Base-by-base conservation (phyloP, 129 eudicot species). In the Oenanthe sinensis region DNA sequence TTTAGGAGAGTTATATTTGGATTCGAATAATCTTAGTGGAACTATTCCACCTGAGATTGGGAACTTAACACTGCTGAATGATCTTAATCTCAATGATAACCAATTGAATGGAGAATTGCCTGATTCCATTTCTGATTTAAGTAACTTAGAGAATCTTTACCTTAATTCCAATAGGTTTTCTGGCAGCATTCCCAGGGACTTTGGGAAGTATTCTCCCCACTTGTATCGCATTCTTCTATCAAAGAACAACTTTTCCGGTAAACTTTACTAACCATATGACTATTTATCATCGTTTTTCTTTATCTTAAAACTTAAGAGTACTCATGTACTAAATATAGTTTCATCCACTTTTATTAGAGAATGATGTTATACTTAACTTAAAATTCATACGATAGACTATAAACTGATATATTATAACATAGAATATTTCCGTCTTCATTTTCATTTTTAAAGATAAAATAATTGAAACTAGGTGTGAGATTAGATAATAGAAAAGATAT, bases 21-120 rank as follows among this genome's bases (percentile, higher is more conserved):
- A 68, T 77, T 48, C 45, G 46, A 93, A 93, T 82, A 74, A 87
- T 77, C 88, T 93, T 28, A 90, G 81, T 68, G 97, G 95, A 82
- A 77, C 73, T 4, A 60, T 93, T 62, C 95, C 97, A 40, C 84
- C 79, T 0, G 88, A 79, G 77, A 80, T 91, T 10, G 96, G 93
- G 80, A 89, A 89, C 48, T 84, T 93, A 76, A 77, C 85, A 20
- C 80, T 70, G 1, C 79, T 93, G 76, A 17, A 36, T 1, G 42
- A 8, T 40, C 89, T 93, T 78, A 90, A 87, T 83, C 80, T 91
- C 54, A 86, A 77, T 45, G 98, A 28, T 33, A 33, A 33, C 36
- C 36, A 33, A 33, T 33, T 33, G 36, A 33, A 33, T 1, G 36
- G 36, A 33, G 76, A 87, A 87, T 60, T 93, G 82, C 92, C 95